Conservation (phyloP, 2,329 filamentous ascomycete genomes). For the Penicillium sp. region DNA sequence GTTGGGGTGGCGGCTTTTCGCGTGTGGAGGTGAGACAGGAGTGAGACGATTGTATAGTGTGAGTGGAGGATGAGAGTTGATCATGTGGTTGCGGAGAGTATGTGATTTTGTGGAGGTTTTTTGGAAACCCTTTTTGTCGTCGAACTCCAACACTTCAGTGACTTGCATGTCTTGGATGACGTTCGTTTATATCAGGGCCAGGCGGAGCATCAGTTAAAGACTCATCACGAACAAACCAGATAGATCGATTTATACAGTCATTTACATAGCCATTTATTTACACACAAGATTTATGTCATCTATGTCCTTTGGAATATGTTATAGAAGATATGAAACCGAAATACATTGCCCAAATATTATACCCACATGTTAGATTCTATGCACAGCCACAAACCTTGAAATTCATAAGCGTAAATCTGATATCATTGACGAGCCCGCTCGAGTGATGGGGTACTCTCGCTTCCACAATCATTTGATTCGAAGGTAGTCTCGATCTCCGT, state of each 20-base stretch:
- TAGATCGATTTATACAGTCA: neutral
- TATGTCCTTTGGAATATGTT: neutral
- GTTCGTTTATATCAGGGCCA: neutral
- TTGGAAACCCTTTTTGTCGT: neutral
- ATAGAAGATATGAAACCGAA: conserved; percentile 1
- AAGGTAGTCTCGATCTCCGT: conserved; percentile 36
- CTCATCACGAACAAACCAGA: neutral
- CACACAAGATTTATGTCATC: neutral
- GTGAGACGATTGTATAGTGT: neutral
- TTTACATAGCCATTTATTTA: neutral
- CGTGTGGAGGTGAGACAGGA: neutral
- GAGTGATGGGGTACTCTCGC: conserved; percentile 1
- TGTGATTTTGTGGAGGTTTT: neutral
- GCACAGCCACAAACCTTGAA: neutral
- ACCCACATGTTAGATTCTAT: neutral
- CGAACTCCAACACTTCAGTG: neutral
- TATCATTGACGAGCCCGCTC: conserved; percentile 13
- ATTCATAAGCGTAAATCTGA: neutral
- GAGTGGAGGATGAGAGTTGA: neutral
- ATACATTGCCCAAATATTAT: conserved; percentile 5
- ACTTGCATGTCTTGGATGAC: neutral
- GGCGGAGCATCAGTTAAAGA: neutral
- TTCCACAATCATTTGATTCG: conserved; percentile 17
- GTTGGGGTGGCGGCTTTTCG: conserved; percentile 9
- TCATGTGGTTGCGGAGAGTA: neutral